These are phyloP conservation scores for Polyporus tsugae DNA, from an alignment of 1,284 basidiomycete species.

Conservation along the genomic window DNA sequence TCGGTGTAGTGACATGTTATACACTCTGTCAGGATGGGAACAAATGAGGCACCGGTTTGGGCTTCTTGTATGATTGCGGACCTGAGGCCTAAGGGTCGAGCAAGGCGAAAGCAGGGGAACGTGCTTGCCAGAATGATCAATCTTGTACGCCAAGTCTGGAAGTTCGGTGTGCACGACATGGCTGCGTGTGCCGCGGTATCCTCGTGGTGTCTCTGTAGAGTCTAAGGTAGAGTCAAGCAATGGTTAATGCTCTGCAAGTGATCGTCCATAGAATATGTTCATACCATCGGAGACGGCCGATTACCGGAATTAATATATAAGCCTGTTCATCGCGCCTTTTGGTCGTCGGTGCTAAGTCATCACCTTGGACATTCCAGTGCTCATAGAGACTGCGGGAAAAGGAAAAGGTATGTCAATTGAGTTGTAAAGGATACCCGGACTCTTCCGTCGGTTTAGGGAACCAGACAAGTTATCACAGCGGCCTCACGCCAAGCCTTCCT, in stretches of 20 bases:
- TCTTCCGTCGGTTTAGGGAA: neutral
- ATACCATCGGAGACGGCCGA: neutral
- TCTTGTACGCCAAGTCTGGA: neutral
- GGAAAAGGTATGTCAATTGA: neutral
- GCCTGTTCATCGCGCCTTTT: neutral
- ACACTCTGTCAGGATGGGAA: neutral
- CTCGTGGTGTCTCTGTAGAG: neutral
- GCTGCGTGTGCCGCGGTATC: neutral
- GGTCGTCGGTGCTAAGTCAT: neutral
- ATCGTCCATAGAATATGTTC: neutral
- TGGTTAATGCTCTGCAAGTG: neutral
- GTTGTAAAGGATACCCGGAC: neutral
- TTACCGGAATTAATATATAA: neutral
- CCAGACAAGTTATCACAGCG: neutral
- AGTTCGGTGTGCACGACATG: neutral
- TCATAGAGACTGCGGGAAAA: neutral
- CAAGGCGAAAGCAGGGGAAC: neutral
- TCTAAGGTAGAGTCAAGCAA: neutral
- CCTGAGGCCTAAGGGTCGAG: neutral
- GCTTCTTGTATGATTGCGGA: neutral
- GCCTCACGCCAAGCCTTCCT: neutral
- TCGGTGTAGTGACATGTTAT: neutral
- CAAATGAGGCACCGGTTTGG: neutral
- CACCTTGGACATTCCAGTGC: neutral
- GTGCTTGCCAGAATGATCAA: neutral